Evolutionary conservation across 352 stramenopile genomes (phyloP), one percentile per base, ranked within the genome.

Genomic region (Globisporangium cederbergense): DNA sequence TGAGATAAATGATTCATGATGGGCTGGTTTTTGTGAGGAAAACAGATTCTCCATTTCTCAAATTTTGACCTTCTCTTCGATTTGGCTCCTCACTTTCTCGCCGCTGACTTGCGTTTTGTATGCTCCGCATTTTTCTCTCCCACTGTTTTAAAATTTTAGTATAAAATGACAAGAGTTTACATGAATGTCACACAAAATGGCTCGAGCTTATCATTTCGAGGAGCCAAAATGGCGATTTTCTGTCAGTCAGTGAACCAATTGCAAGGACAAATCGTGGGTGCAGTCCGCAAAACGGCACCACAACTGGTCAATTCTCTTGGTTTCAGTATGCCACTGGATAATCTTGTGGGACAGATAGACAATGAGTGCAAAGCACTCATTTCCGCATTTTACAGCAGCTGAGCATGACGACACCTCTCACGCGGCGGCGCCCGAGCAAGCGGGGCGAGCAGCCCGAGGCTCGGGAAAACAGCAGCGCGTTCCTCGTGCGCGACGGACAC

Each of bases 401-500:
- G 16, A 42, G 32, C 52, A 64, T 64, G 58, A 30, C 58, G 32
- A 64, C 58, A 32, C 38, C 11, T 9, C 36, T 46, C 42, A 56
- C 55, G 52, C 61, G 45, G 18, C 61, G 54, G 25, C 60, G 60
- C 60, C 54, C 53, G 57, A 51, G 42, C 57, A 59, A 46, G 49
- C 51, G 6, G 16, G 49, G 38, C 22, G 60, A 55, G 42, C 32
- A 10, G 16, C 36, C n/a, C 22, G 11, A 54, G 11, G 32, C 32
- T 36, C 40, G 61, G 16, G 22, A 25, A 10, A 32, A 58, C 32
- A 46, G 32, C 32, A 46, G 32, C n/a, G 50, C 52, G 18, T 68
- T 62, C 40, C 65, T 68, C 20, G 60, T 70, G 51, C 62, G 28
- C 13, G 74, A 84, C 64, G 74, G 72, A 30, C 73, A 64, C 54